A percentile compares a stretch with the other conserved stretches of the same genome.
phyloP scores from a whole-genome alignment of 2,329 filamentous ascomycete species.

The Colletotrichum euphorbiae region DNA sequence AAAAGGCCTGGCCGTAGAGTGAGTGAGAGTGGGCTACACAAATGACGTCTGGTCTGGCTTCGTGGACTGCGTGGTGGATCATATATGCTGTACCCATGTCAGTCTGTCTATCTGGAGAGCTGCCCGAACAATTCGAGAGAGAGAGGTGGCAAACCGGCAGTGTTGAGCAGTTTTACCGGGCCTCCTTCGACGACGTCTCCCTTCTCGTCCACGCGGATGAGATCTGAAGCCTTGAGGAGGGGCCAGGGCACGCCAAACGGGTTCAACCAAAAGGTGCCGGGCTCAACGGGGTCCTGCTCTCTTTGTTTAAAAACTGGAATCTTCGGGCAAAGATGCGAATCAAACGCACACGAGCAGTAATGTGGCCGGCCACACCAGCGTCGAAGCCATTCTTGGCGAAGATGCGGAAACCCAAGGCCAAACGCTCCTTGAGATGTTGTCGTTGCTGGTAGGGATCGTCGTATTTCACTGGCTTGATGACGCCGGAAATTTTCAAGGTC shows the following conservation, averaged over 20 bases:
- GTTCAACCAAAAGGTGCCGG: slow-evolving; percentile 74
- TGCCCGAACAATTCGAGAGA: not conserved
- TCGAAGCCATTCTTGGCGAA: slow-evolving; percentile 69
- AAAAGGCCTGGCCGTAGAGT: slow-evolving; percentile 68
- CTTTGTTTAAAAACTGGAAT: slow-evolving; percentile 20
- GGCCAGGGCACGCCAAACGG: slow-evolving; percentile 73
- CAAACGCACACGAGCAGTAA: slow-evolving; percentile 61
- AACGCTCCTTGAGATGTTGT: slow-evolving; percentile 64
- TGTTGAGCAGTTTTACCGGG: slow-evolving; percentile 32
- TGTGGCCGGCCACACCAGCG: slow-evolving; percentile 74
- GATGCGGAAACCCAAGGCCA: slow-evolving; percentile 67
- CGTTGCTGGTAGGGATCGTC: slow-evolving; percentile 54
- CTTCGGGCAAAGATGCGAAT: not conserved
- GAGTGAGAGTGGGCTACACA: slow-evolving; percentile 67
- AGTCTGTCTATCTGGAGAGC: slow-evolving; percentile 1
- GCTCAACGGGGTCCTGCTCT: slow-evolving; percentile 65
- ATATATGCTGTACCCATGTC: slow-evolving; percentile 52
- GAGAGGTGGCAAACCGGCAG: slow-evolving; percentile 23
- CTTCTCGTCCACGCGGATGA: slow-evolving; percentile 73
- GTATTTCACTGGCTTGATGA: slow-evolving; percentile 39
- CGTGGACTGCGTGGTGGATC: slow-evolving; percentile 63
- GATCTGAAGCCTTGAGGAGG: slow-evolving; percentile 71
- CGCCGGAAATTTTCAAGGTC: not conserved
- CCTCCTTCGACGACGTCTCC: slow-evolving; percentile 75
- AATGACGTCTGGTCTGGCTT: slow-evolving; percentile 64